Percentiles rank a stretch among this genome's conserved stretches.
Conservation (phyloP, 2,329 filamentous ascomycete genomes). For the Thielaviopsis euricoi region DNA sequence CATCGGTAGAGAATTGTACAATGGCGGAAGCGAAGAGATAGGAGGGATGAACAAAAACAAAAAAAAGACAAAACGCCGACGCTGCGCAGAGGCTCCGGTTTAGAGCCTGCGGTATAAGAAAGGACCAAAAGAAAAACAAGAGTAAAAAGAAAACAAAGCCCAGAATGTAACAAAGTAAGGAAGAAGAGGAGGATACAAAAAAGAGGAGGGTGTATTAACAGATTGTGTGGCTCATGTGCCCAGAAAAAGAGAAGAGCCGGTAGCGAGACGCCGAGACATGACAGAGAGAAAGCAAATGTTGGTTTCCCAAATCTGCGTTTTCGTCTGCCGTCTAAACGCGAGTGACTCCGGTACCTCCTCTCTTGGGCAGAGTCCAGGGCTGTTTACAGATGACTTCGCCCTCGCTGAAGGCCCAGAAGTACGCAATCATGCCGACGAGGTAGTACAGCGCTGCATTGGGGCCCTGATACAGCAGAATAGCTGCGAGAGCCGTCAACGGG, state of each 20-base stretch:
- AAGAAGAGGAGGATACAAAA: background rate
- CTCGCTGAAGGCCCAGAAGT: slow-evolving; percentile 95
- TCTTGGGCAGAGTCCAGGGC: slow-evolving; percentile 50
- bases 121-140: background rate
- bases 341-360: slow-evolving; percentile 25
- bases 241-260: background rate
- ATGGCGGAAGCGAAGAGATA: background rate
- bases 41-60: background rate
- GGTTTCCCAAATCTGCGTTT: slow-evolving; percentile 6
- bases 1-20: background rate
- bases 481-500: slow-evolving; percentile 58
- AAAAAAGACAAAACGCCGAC: background rate
- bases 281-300: background rate
- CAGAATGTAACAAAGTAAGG: background rate
- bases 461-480: slow-evolving; percentile 73
- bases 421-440: slow-evolving; percentile 65
- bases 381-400: slow-evolving; percentile 66
- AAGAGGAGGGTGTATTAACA: background rate
- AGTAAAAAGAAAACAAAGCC: background rate
- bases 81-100: background rate
- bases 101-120: background rate
- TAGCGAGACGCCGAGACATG: background rate
- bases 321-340: slow-evolving; percentile 2
- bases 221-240: background rate
- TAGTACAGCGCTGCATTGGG: slow-evolving; percentile 92